These are phyloP conservation scores for Irpex lacteus DNA, from an alignment of 1,284 basidiomycete genomes.

Conservation along the genomic window DNA sequence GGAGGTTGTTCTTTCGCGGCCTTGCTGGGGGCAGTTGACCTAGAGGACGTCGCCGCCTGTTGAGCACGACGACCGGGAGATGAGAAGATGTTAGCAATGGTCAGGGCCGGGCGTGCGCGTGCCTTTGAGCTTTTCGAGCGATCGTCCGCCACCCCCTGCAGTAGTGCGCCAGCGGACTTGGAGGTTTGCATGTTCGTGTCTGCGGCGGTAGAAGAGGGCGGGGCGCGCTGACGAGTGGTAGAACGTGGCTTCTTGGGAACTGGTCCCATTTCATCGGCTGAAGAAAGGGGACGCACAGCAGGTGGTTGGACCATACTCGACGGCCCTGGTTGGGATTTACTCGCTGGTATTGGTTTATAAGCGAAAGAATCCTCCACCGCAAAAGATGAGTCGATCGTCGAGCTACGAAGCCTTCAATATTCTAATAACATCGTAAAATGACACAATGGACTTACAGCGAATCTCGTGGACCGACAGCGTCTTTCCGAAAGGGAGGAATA, in stretches of 20 bases:
- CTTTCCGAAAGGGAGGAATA: conserved; percentile 56
- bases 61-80: conserved; percentile 71
- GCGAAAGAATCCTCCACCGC: conserved; percentile 59
- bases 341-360: conserved; percentile 34
- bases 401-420: conserved; percentile 34
- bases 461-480: conserved; percentile 51
- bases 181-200: conserved; percentile 40
- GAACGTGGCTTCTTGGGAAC: conserved; percentile 72
- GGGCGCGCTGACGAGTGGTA: conserved; percentile 52
- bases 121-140: conserved; percentile 70
- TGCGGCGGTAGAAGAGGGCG: conserved; percentile 27
- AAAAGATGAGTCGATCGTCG: conserved; percentile 59
- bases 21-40: conserved; percentile 46
- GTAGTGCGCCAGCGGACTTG: conserved; percentile 44
- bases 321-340: conserved; percentile 29
- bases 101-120: conserved; percentile 77
- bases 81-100: conserved; percentile 80
- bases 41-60: conserved; percentile 57
- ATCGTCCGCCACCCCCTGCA: conserved; percentile 44
- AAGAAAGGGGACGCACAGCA: conserved; percentile 67
- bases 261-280: conserved; percentile 76
- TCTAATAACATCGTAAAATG: not conserved
- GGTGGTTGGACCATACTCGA: conserved; percentile 39
- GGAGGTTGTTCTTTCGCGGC: conserved; percentile 40
- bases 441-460: conserved; percentile 47